Evolutionary conservation across 129 eudicot species (phyloP).

Genomic region (Sambucus nigra): DNA sequence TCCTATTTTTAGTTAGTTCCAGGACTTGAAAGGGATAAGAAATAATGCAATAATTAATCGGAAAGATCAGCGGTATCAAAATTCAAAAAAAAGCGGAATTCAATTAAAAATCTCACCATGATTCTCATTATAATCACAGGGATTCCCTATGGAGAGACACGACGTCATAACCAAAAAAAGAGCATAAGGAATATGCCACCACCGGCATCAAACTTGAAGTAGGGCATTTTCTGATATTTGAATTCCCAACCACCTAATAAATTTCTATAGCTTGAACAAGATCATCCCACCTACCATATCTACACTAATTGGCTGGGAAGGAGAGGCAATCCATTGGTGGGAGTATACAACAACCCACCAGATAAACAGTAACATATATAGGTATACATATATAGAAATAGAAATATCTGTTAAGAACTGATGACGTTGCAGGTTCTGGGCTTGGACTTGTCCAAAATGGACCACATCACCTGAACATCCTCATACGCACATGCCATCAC

Average conservation of each 20-base stretch:
- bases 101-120: conserved; percentile 28
- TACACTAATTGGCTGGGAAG: too few species aligned
- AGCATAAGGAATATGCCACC: too few species aligned
- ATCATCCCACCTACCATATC: too few species aligned
- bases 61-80: too few species aligned
- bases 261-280: background rate
- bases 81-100: background rate
- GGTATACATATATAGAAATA: background rate
- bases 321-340: background rate
- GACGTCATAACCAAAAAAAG: background rate
- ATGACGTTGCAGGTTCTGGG: conserved; percentile 20
- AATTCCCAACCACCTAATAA: background rate
- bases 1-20: too few species aligned
- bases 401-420: conserved; percentile 9
- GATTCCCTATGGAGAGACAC: conserved; percentile 14
- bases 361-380: too few species aligned
- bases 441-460: conserved; percentile 56
- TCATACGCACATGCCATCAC: conserved; percentile 65
- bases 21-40: too few species aligned
- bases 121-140: conserved; percentile 15
- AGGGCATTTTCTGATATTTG: background rate
- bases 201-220: background rate
- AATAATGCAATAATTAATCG: too few species aligned
- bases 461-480: conserved; percentile 75
- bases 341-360: background rate